These are phyloP conservation scores for Agrocybe praecox DNA, from an alignment of 768 basidiomycete genomes.

Conservation along the genomic window DNA sequence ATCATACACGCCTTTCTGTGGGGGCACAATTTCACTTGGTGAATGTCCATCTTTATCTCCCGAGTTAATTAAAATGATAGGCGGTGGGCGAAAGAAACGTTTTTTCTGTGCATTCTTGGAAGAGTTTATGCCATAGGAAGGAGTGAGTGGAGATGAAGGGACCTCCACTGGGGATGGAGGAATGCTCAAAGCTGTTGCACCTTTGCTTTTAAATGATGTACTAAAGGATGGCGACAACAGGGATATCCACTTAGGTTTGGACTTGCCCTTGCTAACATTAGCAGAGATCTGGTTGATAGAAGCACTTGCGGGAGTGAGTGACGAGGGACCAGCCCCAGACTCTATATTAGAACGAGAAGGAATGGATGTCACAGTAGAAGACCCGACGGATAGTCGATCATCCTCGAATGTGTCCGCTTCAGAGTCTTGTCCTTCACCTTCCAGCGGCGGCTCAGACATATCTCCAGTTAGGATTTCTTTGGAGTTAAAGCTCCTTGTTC, in stretches of 20 bases:
- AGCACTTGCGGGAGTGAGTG: constrained; percentile 12
- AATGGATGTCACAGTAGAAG: constrained; percentile 39
- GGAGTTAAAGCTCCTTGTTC: constrained; percentile 39
- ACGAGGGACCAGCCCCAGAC: constrained; percentile 9
- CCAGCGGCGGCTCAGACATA: constrained; percentile 27
- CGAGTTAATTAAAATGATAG: constrained; percentile 32
- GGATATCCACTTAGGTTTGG: constrained; percentile 20
- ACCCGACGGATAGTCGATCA: constrained; percentile 49
- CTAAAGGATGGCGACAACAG: constrained; percentile 22
- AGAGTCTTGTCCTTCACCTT: constrained; percentile 30
- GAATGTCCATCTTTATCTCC: constrained; percentile 33
- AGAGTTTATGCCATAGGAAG: constrained; percentile 3
- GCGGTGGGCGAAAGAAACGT: constrained; percentile 26
- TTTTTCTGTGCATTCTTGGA: constrained; percentile 6
- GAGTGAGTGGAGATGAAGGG: background rate
- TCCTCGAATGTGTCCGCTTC: constrained; percentile 42
- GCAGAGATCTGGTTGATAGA: constrained; percentile 13
- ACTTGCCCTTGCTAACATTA: constrained; percentile 8
- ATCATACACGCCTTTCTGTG: constrained; percentile 74
- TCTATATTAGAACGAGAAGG: constrained; percentile 20
- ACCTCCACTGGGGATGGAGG: constrained; percentile 7
- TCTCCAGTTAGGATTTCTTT: constrained; percentile 26
- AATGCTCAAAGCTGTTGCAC: background rate
- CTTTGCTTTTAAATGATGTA: constrained; percentile 11
- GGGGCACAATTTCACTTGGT: constrained; percentile 23